Base-by-base conservation (phyloP, 306 rosid species). In the Hippophae rhamnoides region DNA sequence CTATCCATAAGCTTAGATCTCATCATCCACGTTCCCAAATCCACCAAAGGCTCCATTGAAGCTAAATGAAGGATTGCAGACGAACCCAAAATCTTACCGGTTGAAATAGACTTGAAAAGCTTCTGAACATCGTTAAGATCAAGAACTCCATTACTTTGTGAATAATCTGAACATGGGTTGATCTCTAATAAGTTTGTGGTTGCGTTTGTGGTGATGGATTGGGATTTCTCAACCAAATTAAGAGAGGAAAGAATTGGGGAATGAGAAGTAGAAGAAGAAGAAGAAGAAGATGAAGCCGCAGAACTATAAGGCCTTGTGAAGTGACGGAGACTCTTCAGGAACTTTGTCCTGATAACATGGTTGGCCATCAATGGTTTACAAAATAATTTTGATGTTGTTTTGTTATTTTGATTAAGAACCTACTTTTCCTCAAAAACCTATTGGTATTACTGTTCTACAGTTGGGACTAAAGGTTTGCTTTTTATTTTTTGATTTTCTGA, bases 11-110 rank as follows among this genome's bases (percentile, higher is more conserved):
- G 69, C 59, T 70, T 76, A 2, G 99, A 92, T 9, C 44, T 58
- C 99, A 85, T 67, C 12, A 87, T 10, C 89, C 99, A 80, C 62
- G 70, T 78, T 52, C 96, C 96, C 0, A 88, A 7, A 66, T 92
- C 99, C 7, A 88, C 99, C 78, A 83, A 13, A 0, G 99, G 85
- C 50, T 75, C 93, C 1, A 84, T 0, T 0, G 90, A 93, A 13
- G 94, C 86, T 41, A 74, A 76, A 7, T 86, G 95, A 54, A 92
- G 96, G 52, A 64, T 78, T 4, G 96, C 82, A 8, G 86, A 41
- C 59, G 96, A 67, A 13, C 81, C 77, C 50, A 88, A 62, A 9
- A 92, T 93, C 40, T 48, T 64, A 3, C 66, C 0, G 55, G 93
- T 83, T 0, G 90, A 52, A 2, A 92, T 65, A 45, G 64, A 44